Base-by-base conservation (phyloP, 768 basidiomycete species). In the Agaricus blazei region DNA sequence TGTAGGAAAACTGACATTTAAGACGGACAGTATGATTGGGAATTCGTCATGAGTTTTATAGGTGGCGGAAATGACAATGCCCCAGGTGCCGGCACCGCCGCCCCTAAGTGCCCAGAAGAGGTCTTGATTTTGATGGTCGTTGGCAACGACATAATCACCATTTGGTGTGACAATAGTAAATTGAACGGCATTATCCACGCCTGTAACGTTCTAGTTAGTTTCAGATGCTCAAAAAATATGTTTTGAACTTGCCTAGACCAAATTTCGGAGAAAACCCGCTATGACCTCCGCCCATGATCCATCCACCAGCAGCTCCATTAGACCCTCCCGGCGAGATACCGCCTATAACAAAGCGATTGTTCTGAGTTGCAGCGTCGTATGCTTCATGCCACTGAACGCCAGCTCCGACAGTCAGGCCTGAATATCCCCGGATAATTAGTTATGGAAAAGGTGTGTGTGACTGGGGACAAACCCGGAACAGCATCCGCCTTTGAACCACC, bases 41-140 rank as follows among this genome's bases (percentile, higher is more conserved):
- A 68, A 58, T 9, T 56, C 23, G 2, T 74, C 70, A 48, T 79
- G 70, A 0, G 75, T 78, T 49, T 63, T 62, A 58, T 81, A 80
- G 0, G 79, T 79, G 4, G 72, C 73, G 1, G 75, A 75, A 2
- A 72, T 73, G 48, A 81, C 66, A 19, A 82, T 68, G 6, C 76
- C 80, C 45, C 68, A 81, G 0, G 76, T 81, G 11, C 75, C 72
- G 4, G 79, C 79, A 0, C 81, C 81, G 1, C 74, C 74, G 0
- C 80, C 80, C 34, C 79, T 70, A 49, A 83, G 60, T 0, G 81
- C 79, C 75, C 77, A 83, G 65, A 78, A 82, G 4, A 82, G 69
- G 52, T 82, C 76, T 3, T 65, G 12, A 56, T 80, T 66, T 40
- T 70, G 66, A 59, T 72, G 64, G 0, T 60, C 58, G 59, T 81